A percentile compares a stretch with the other conserved stretches of the same genome.
Conservation (phyloP, 2,329 filamentous ascomycete genomes). For the Fusarium mangiferae region DNA sequence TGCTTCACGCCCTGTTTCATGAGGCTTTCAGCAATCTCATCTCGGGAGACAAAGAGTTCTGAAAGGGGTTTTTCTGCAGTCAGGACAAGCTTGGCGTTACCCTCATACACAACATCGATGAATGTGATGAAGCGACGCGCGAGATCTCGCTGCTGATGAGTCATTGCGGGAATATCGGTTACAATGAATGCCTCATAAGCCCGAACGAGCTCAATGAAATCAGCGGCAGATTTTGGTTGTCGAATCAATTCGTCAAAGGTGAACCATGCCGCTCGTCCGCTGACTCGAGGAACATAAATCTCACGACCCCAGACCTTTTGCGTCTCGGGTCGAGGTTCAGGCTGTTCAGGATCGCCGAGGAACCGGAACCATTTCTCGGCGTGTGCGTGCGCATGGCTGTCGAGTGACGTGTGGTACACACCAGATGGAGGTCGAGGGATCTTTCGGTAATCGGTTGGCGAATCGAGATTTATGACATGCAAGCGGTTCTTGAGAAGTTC, state of each 20-base stretch:
- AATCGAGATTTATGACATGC: slow-evolving; percentile 93
- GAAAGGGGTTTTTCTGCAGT: slow-evolving; percentile 87
- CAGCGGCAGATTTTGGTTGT: slow-evolving; percentile 87
- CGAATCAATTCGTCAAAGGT: slow-evolving; percentile 93
- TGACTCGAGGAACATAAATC: slow-evolving; percentile 87
- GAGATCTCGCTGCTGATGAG: slow-evolving; percentile 83
- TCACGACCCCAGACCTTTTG: slow-evolving; percentile 94
- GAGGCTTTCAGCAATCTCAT: slow-evolving; percentile 71
- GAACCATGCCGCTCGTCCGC: slow-evolving; percentile 89
- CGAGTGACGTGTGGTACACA: slow-evolving; percentile 92
- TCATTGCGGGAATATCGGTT: slow-evolving; percentile 93
- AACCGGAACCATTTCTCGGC: slow-evolving; percentile 96
- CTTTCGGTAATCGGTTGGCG: slow-evolving; percentile 95
- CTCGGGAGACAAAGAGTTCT: slow-evolving; percentile 83
- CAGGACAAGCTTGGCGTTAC: slow-evolving; percentile 91
- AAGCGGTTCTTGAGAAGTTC: slow-evolving; percentile 86
- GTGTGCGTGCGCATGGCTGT: slow-evolving; percentile 79
- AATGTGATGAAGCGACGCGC: slow-evolving; percentile 97
- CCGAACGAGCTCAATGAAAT: slow-evolving; percentile 91
- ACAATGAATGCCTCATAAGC: slow-evolving; percentile 94
- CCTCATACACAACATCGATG: slow-evolving; percentile 95
- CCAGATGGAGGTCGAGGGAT: slow-evolving; percentile 92
- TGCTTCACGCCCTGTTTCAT: slow-evolving; percentile 59
- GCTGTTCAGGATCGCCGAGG: slow-evolving; percentile 84
- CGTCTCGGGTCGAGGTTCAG: slow-evolving; percentile 77